Conservation (phyloP, 2,329 filamentous ascomycete species). For the Falciphora oryzae region DNA sequence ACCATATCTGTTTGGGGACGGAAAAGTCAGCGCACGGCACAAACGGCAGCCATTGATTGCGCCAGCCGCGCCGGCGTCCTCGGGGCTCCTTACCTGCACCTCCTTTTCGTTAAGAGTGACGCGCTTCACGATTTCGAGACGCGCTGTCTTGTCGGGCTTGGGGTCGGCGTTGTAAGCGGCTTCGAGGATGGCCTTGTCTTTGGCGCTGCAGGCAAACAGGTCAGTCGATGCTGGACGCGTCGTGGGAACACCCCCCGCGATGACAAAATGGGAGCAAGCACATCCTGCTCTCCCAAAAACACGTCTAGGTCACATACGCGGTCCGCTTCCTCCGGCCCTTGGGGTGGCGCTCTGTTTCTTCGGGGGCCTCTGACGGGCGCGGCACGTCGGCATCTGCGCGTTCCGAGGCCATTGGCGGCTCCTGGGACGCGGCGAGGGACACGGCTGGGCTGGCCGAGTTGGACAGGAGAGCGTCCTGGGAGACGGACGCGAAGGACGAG, state of each 20-base stretch:
- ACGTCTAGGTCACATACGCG: slow-evolving; percentile 40
- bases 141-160: slow-evolving; percentile 86
- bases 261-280: background rate
- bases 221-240: slow-evolving; percentile 7
- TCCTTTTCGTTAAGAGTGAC: slow-evolving; percentile 92
- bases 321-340: slow-evolving; percentile 59
- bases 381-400: slow-evolving; percentile 1
- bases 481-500: slow-evolving; percentile 11
- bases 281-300: background rate
- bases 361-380: background rate
- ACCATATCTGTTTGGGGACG: slow-evolving; percentile 70
- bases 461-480: slow-evolving; percentile 11
- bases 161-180: slow-evolving; percentile 77
- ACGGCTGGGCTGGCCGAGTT: slow-evolving; percentile 13
- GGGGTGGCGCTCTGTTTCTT: slow-evolving; percentile 37
- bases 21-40: slow-evolving; percentile 3
- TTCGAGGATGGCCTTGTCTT: slow-evolving; percentile 86
- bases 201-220: slow-evolving; percentile 49
- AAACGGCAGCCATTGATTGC: background rate
- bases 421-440: slow-evolving; percentile 13
- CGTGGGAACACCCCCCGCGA: slow-evolving; percentile 1
- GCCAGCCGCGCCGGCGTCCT: background rate
- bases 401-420: slow-evolving; percentile 11
- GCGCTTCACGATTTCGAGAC: slow-evolving; percentile 75
- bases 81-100: slow-evolving; percentile 69